Evolutionary conservation across 2,329 filamentous ascomycete genomes (phyloP).

Genomic region (Myriosclerotinia duriaeana): DNA sequence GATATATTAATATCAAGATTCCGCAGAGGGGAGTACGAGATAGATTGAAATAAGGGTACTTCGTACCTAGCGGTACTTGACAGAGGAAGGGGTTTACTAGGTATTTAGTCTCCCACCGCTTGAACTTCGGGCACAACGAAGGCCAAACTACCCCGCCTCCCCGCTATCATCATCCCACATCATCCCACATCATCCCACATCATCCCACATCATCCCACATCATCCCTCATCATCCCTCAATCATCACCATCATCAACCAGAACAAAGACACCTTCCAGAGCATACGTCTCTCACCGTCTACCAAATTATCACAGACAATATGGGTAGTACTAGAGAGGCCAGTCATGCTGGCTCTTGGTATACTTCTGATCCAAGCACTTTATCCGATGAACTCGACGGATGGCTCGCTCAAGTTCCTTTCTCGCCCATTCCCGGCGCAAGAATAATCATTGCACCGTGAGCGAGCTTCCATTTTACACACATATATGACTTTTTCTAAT

Average conservation of each 20-base stretch:
- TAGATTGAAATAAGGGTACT: too few relatives aligned
- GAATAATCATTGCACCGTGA: conserved; percentile 91
- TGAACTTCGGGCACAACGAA: too few relatives aligned
- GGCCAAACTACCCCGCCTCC: too few relatives aligned
- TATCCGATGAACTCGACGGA: conserved; percentile 68
- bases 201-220: neutral
- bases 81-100: too few relatives aligned
- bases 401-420: conserved; percentile 73
- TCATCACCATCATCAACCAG: neutral
- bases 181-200: too few relatives aligned
- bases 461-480: conserved; percentile 40
- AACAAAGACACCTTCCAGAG: neutral
- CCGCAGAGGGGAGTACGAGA: too few relatives aligned
- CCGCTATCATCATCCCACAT: neutral
- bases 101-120: too few relatives aligned
- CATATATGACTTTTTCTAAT: neutral
- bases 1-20: too few relatives aligned
- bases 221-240: neutral
- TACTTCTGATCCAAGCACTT: conserved; percentile 54
- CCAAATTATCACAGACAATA: conserved; percentile 22
- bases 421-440: conserved; percentile 69
- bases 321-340: conserved; percentile 52
- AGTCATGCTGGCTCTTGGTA: conserved; percentile 92
- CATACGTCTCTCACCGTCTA: too few relatives aligned
- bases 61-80: too few relatives aligned